Evolutionary conservation across 257 asterid species (phyloP), one percentile per base, ranked within the genome.

Genomic region (Forsythia suspensa): DNA sequence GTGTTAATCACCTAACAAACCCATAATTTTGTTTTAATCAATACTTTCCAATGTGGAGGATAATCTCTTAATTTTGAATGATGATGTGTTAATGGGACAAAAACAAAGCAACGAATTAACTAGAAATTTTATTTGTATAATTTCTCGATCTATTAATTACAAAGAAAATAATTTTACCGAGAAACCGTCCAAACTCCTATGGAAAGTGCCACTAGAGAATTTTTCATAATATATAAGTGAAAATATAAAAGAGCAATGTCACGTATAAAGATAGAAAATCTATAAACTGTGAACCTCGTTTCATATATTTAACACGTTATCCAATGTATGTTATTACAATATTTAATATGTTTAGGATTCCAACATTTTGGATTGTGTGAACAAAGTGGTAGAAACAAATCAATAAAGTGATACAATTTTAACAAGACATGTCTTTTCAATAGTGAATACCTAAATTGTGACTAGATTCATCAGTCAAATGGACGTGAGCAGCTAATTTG

Each of bases 401-500:
- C 70, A 63, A 63, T 63, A 81, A 77, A 73, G 74, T 77, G 73
- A 82, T 76, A 72, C 69, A 78, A 77, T 80, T 77, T 86, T 76
- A 76, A 80, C 77, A 80, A 70, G 84, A 8, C 34, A 29, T 74
- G 8, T 82, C 84, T 59, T 39, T 83, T 86, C 88, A 83, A 18
- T 77, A 44, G 61, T 75, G 40, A 70, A 72, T 76, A 76, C 74
- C 73, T 20, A 78, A 59, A 71, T 42, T 39, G 38, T 63, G 70
- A 75, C 73, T 3, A 63, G 67, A 11, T 76, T 21, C 39, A 44
- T 72, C 46, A 13, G 38, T 57, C 36, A 21, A 48, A 48, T 74
- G 84, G 79, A 67, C 76, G 75, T 72, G 4, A 42, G 8, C 12
- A 21, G 65, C 59, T 24, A 4, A 63, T 63, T 21, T 63, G 70